Percentiles rank a stretch among this genome's conserved stretches.
These are phyloP conservation scores for Tulasnella sp. DNA, from an alignment of 768 basidiomycete genomes.

Conservation along the genomic window DNA sequence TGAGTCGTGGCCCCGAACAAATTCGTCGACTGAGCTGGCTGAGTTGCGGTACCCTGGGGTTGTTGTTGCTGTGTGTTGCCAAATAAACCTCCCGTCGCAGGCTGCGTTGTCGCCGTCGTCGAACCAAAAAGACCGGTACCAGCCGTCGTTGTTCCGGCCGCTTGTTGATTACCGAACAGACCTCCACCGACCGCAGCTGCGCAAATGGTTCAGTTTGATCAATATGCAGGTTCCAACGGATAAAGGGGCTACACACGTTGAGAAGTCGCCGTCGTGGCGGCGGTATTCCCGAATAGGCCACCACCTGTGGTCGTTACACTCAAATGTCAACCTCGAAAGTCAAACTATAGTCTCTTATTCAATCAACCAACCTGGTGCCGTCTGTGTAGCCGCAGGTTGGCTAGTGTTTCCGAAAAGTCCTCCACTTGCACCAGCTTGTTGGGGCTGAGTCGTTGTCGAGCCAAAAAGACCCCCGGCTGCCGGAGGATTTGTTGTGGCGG, in stretches of 20 bases:
- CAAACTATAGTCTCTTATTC: not conserved
- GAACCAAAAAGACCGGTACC: constrained; percentile 6
- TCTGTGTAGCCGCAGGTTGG: not conserved
- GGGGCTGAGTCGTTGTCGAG: not conserved
- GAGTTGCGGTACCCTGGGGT: not conserved
- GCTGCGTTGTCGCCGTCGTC: not conserved
- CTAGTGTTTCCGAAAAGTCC: constrained; percentile 1
- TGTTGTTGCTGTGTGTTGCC: constrained; percentile 5
- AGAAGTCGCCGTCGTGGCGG: not conserved
- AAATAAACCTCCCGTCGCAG: constrained; percentile 13
- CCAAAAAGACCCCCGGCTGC: not conserved
- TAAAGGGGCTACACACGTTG: not conserved
- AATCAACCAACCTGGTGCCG: not conserved
- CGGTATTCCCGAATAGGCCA: not conserved
- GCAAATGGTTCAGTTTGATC: not conserved
- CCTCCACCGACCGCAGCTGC: not conserved
- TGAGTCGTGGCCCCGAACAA: constrained; percentile 12
- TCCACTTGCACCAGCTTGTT: not conserved
- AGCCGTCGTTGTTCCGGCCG: not conserved
- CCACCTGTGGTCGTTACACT: not conserved
- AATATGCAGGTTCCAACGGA: not conserved
- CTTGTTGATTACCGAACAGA: not conserved
- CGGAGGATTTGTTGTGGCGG: not conserved
- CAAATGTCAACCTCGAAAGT: not conserved
- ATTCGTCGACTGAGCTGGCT: not conserved